A percentile compares a stretch with the other conserved stretches of the same genome.
phyloP scores from a whole-genome alignment of 2,329 filamentous ascomycete genomes.

The Parafenestella ontariensis region DNA sequence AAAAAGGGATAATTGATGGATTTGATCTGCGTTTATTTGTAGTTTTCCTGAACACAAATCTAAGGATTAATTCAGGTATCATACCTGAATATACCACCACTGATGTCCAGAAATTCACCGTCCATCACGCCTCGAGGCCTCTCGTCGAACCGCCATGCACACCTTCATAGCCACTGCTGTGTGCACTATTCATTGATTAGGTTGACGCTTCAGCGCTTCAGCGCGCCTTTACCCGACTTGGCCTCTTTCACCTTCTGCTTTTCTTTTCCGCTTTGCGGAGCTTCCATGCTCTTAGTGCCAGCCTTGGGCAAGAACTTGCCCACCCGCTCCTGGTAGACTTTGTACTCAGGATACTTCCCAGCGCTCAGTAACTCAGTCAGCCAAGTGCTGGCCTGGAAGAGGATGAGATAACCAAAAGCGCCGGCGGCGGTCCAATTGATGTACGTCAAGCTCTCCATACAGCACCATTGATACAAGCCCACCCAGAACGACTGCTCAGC shows the following conservation, averaged over 20 bases:
- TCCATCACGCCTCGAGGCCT: background rate
- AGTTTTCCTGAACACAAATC: background rate
- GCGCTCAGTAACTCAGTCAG: conserved; percentile 84
- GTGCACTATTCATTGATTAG: background rate
- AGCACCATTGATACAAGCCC: conserved; percentile 85
- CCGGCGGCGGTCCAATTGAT: conserved; percentile 83
- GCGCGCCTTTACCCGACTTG: conserved; percentile 27
- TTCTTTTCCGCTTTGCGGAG: conserved; percentile 26
- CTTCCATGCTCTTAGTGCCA: conserved; percentile 40
- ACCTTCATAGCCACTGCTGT: background rate
- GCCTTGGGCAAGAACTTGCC: conserved; percentile 79
- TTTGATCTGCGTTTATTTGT: background rate
- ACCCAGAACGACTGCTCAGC: conserved; percentile 94
- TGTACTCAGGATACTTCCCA: conserved; percentile 88
- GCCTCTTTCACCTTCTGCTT: conserved; percentile 27
- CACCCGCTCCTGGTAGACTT: conserved; percentile 80
- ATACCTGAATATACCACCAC: background rate
- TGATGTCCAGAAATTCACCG: background rate
- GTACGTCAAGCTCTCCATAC: conserved; percentile 71
- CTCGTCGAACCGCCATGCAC: background rate
- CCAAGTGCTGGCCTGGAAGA: conserved; percentile 90
- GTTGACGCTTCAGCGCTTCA: conserved; percentile 7
- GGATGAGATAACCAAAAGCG: conserved; percentile 70
- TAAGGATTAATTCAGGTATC: background rate
- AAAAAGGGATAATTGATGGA: background rate